phyloP scores from a whole-genome alignment of 2,329 filamentous ascomycete species.

The Talaromyces sp. region DNA sequence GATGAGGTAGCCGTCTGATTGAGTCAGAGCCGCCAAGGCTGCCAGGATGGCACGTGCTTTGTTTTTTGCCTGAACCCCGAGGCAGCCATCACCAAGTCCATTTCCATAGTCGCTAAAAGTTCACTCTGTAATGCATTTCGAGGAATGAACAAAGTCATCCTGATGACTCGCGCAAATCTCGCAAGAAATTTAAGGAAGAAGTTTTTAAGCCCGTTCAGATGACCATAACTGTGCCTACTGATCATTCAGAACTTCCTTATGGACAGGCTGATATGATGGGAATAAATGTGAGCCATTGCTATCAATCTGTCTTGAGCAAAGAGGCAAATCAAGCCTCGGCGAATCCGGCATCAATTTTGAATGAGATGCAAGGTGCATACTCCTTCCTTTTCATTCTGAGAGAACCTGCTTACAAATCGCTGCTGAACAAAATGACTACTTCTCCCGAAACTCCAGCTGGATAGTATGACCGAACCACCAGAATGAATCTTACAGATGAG shows the following conservation, averaged over 20 bases:
- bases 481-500: not conserved
- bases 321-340: not conserved
- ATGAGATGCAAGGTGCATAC: not conserved
- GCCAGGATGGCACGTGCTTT: not conserved
- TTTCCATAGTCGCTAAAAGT: not conserved
- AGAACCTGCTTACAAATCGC: not conserved
- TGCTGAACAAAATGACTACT: not conserved
- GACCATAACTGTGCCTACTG: too few relatives aligned
- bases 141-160: not conserved
- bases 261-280: too few relatives aligned
- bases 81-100: not conserved
- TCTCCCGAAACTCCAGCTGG: not conserved
- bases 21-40: slow-evolving; percentile 6
- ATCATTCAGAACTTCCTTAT: too few relatives aligned
- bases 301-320: too few relatives aligned
- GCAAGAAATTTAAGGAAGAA: too few relatives aligned
- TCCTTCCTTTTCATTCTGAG: not conserved
- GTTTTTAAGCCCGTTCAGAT: too few relatives aligned
- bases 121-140: not conserved
- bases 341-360: not conserved
- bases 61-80: not conserved
- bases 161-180: not conserved
- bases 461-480: not conserved
- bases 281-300: too few relatives aligned
- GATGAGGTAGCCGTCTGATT: not conserved